Evolutionary conservation across 164 flowering plant genomes (phyloP), one percentile per base, ranked within the genome.

Genomic region (Vitis amurensis): DNA sequence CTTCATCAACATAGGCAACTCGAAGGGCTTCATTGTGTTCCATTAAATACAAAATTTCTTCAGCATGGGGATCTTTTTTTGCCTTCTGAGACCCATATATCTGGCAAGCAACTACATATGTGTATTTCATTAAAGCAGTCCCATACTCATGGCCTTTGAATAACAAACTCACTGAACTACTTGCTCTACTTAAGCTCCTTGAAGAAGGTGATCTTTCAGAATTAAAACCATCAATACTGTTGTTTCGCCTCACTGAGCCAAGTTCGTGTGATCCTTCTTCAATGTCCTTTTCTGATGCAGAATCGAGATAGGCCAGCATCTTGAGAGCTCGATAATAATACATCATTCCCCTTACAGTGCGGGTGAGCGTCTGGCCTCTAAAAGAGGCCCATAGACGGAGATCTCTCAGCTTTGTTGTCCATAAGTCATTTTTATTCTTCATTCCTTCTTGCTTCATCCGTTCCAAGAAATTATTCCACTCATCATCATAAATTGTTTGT

Each of bases 291-390:
- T 88, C 92, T 9, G 92, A 83, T 8, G 90, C 92, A 60, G 87
- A 84, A 78, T 88, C 92, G 57, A 88, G 82, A 76, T 81, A 88
- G 19, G 92, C 92, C 55, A 83, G 79, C 90, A 88, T 78, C 70
- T 83, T 85, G 51, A 88, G 90, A 57, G 92, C 92, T 55, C 84
- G 80, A 70, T 84, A 84, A 61, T 88, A 84, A 61, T 88, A 88
- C 92, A 85, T 88, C 92, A 88, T 88, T 70, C 92, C 92, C 73
- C 92, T 79, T 17, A 88, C 92, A 4, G 92, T 88, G 14, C 90
- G 88, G 23, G 83, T 16, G 27, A 88, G 84, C 51, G 92, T 86
- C 76, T 88, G 92, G 59, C 92, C 90, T 74, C 92, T 79, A 71
- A 80, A 85, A 13, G 92, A 88, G 37, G 90, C 92, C 92, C 92